These are phyloP conservation scores for Lichtheimia ornata DNA, from an alignment of 371 early-diverging fungal species.

Conservation along the genomic window DNA sequence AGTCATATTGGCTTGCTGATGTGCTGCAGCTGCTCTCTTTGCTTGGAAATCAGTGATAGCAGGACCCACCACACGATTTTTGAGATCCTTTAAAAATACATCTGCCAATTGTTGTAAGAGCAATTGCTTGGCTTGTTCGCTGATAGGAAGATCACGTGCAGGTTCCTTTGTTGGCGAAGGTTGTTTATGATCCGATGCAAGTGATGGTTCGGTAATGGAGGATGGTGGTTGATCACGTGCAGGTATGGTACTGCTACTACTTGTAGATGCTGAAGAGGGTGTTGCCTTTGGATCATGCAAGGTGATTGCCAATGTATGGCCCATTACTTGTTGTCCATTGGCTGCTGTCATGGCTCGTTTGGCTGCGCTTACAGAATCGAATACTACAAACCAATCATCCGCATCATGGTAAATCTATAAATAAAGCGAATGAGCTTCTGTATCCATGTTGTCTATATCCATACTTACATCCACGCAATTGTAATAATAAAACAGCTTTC, in stretches of 20 bases:
- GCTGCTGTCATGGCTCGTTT: slow-evolving; percentile 49
- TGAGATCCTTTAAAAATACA: slow-evolving; percentile 63
- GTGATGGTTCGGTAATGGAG: neutral
- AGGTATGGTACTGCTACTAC: neutral
- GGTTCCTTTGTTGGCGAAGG: neutral
- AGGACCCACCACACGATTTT: slow-evolving; percentile 57
- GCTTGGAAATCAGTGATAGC: slow-evolving; percentile 52
- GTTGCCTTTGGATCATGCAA: slow-evolving; percentile 26
- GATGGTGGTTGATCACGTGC: neutral
- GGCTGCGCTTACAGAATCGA: slow-evolving; percentile 55
- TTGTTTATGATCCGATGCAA: neutral
- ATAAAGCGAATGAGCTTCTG: neutral
- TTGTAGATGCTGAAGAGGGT: neutral
- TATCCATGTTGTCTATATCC: neutral
- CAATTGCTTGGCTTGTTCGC: slow-evolving; percentile 37
- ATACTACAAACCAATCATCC: slow-evolving; percentile 61
- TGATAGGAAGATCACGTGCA: neutral
- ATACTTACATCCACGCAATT: slow-evolving; percentile 38
- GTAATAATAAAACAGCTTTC: slow-evolving; percentile 38
- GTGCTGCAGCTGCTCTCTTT: slow-evolving; percentile 13
- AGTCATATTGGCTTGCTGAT: neutral
- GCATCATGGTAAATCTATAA: slow-evolving; percentile 42
- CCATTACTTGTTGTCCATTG: slow-evolving; percentile 43
- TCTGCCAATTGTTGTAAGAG: slow-evolving; percentile 54
- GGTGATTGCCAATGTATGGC: slow-evolving; percentile 44